A percentile compares a stretch with the other conserved stretches of the same genome.
These are phyloP conservation scores for Aspergillus ellipticus DNA, from an alignment of 495 filamentous ascomycete genomes.

Conservation along the genomic window DNA sequence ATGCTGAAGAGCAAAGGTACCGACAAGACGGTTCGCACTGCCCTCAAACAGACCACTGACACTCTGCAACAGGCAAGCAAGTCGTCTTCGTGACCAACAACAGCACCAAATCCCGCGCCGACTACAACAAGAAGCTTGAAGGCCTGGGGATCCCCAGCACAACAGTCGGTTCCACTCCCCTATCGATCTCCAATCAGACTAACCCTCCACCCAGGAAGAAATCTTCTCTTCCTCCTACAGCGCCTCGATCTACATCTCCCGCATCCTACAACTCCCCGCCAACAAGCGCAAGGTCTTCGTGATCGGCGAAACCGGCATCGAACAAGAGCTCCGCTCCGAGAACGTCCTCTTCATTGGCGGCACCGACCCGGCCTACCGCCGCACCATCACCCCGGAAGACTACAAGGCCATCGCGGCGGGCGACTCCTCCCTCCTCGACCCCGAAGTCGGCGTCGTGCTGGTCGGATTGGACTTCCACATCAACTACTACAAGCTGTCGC, in stretches of 20 bases:
- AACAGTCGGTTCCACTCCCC: conserved; percentile 35
- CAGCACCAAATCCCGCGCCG: conserved; percentile 89
- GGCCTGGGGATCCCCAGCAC: conserved; percentile 72
- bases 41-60: not conserved
- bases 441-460: conserved; percentile 84
- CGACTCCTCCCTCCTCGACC: conserved; percentile 63
- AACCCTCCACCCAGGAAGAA: conserved; percentile 60
- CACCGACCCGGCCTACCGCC: conserved; percentile 73
- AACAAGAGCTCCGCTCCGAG: conserved; percentile 77
- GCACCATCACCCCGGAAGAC: conserved; percentile 75
- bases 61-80: conserved; percentile 64
- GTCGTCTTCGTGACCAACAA: conserved; percentile 98
- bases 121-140: conserved; percentile 91
- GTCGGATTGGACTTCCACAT: conserved; percentile 87
- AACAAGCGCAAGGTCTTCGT: conserved; percentile 91
- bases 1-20: conserved; percentile 74
- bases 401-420: conserved; percentile 72
- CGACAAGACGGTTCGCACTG: not conserved
- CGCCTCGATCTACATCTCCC: conserved; percentile 91
- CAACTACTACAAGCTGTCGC: conserved; percentile 86
- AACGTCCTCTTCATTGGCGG: conserved; percentile 79
- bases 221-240: conserved; percentile 96
- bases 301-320: conserved; percentile 86
- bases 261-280: conserved; percentile 72
- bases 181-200: not conserved